Evolutionary conservation across 805 yeast genomes (phyloP).

Genomic region (Sugiyamaella mastotermitis): DNA sequence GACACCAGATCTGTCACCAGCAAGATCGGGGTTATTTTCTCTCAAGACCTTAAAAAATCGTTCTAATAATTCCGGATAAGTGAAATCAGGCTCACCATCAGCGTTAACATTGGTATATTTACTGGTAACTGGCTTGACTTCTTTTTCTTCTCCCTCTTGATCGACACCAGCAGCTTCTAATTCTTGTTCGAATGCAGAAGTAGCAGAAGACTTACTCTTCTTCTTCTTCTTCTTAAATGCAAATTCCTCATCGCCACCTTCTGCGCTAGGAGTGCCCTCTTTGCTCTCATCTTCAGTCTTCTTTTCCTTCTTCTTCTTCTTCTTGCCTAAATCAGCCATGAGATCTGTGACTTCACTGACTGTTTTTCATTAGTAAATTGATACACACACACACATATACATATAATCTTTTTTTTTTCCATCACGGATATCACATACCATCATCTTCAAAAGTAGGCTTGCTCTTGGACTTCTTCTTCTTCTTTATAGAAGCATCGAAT

Average conservation of each 20-base stretch:
- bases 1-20: constrained; percentile 89
- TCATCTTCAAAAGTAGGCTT: constrained; percentile 19
- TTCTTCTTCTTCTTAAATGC: constrained; percentile 49
- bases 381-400: no score
- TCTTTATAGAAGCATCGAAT: constrained; percentile 29
- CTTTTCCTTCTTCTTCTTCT: constrained; percentile 38
- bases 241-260: constrained; percentile 40
- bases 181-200: constrained; percentile 81
- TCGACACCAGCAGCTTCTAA: constrained; percentile 79
- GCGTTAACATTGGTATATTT: constrained; percentile 30
- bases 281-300: constrained; percentile 33
- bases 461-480: constrained; percentile 34
- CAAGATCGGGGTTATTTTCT: constrained; percentile 95
- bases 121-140: constrained; percentile 23
- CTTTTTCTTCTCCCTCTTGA: constrained; percentile 31
- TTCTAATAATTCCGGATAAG: constrained; percentile 70
- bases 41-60: constrained; percentile 84
- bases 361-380: constrained; percentile 24
- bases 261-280: constrained; percentile 49
- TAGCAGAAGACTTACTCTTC: constrained; percentile 37
- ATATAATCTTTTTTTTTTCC: no score
- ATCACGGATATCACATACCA: constrained; percentile 22
- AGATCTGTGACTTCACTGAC: constrained; percentile 49
- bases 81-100: constrained; percentile 46
- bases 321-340: constrained; percentile 67